A percentile compares a stretch with the other conserved stretches of the same genome.
Conservation (phyloP, 352 stramenopile genomes). For the Pelagophyceae sp. region DNA sequence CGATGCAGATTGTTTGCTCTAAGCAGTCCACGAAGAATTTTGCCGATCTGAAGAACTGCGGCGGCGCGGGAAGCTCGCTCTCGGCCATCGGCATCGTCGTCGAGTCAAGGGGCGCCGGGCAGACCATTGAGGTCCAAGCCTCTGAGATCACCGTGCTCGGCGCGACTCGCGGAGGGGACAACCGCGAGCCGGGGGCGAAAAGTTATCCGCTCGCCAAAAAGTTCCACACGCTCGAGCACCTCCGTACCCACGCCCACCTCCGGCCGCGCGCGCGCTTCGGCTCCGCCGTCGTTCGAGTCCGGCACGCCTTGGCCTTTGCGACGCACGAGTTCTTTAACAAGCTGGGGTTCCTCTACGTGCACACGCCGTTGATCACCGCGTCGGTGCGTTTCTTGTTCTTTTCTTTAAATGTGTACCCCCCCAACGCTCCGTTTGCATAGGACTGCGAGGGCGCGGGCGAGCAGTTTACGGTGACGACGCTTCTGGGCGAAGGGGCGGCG, state of each 20-base stretch:
- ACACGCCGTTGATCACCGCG: conserved; percentile 87
- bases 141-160: conserved; percentile 68
- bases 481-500: conserved; percentile 42
- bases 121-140: conserved; percentile 82
- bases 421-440: no score
- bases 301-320: conserved; percentile 79
- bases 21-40: conserved; percentile 64
- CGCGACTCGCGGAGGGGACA: not conserved
- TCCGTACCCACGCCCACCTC: conserved; percentile 80
- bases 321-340: conserved; percentile 86
- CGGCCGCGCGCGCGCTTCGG: conserved; percentile 70
- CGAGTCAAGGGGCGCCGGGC: conserved; percentile 70
- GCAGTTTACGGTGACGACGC: conserved; percentile 85
- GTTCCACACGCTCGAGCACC: conserved; percentile 79
- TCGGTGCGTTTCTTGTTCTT: no score
- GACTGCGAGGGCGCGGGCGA: conserved; percentile 97
- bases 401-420: no score
- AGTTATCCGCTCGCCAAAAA: conserved; percentile 85
- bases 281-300: conserved; percentile 75
- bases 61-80: conserved; percentile 53
- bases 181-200: conserved; percentile 36
- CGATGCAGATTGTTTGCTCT: conserved; percentile 74
- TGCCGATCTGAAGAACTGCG: conserved; percentile 56
- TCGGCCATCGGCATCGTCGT: conserved; percentile 66
- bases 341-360: conserved; percentile 82